Evolutionary conservation across 306 rosid genomes (phyloP).

Genomic region (Medicago arabica): DNA sequence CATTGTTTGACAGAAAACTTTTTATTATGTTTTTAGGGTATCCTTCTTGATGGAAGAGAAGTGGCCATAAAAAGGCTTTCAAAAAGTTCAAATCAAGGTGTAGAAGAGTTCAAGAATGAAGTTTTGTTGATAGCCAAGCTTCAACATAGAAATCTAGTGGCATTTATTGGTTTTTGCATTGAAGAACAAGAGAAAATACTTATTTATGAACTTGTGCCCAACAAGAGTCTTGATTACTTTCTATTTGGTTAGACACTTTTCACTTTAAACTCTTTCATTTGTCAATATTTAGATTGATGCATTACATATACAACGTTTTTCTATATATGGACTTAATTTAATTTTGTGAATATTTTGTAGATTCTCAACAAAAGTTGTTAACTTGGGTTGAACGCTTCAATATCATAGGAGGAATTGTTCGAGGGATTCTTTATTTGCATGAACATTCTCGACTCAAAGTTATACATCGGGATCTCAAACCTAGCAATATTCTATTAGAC

Average conservation of each 20-base stretch:
- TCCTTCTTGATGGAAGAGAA: background rate
- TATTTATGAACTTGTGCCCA: constrained; percentile 9
- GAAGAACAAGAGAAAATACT: constrained; percentile 9
- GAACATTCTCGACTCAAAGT: background rate
- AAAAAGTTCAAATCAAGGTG: background rate
- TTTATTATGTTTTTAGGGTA: background rate
- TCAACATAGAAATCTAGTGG: constrained; percentile 1
- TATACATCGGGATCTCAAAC: constrained; percentile 8
- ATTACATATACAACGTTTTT: background rate
- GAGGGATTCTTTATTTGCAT: background rate
- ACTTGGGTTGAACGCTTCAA: constrained; percentile 5
- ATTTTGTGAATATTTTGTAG: background rate
- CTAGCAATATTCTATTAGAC: background rate
- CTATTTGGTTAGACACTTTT: background rate
- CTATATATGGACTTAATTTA: background rate
- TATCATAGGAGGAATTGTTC: background rate
- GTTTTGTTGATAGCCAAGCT: constrained; percentile 21
- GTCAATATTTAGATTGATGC: background rate
- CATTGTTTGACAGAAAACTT: no score
- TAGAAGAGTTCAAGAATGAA: constrained; percentile 10
- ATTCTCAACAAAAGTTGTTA: constrained; percentile 3
- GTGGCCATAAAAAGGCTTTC: constrained; percentile 9
- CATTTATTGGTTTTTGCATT: constrained; percentile 13
- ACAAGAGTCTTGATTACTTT: constrained; percentile 13
- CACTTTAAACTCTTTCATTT: background rate